Evolutionary conservation across 1,284 basidiomycete genomes (phyloP), one percentile per base, ranked within the genome.

Genomic region (Gastroboletus turbinatus): DNA sequence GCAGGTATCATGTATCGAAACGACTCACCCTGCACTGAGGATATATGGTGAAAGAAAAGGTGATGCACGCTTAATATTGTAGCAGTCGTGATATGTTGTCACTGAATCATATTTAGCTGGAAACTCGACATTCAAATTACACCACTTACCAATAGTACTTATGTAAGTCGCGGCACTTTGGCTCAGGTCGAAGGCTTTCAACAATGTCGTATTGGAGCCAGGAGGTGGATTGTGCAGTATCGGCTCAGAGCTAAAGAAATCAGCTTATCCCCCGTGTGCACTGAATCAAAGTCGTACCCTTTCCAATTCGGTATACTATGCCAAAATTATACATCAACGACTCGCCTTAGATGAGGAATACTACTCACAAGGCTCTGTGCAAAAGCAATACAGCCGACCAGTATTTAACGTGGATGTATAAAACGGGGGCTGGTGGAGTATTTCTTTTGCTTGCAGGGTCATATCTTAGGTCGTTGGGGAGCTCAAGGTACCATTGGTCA

Each of bases 291-390:
- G 38, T 25, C 62, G 35, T 58, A 85, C 87, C 79, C 77, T 64
- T 80, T 82, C 81, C 82, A 84, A 60, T 86, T 84, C 1, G 87
- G 87, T 66, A 89, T 82, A 62, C 87, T 87, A 63, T 52, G 17
- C 14, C 53, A 54, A 23, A 47, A 44, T 35, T 29, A 51, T 52
- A 51, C 38, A 45, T 62, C 27, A 66, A 33, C 13, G 27, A 27
- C 4, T 38, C 38, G 29, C 30, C 14, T 47, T 57, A 46, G 46
- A 42, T 27, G 21, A 52, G 42, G 46, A 50, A 30, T 44, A 27
- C 10, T 29, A 80, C 90, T 78, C 69, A 92, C 89, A 90, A 94
- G 21, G 89, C 90, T 39, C 92, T 82, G 70, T 94, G 84, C 32
- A 94, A 77, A 32, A 94, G 75, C 19, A 94, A 76, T 7, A 94